Conservation (phyloP, 331 rosid species). For the Prunus yedoensis region DNA sequence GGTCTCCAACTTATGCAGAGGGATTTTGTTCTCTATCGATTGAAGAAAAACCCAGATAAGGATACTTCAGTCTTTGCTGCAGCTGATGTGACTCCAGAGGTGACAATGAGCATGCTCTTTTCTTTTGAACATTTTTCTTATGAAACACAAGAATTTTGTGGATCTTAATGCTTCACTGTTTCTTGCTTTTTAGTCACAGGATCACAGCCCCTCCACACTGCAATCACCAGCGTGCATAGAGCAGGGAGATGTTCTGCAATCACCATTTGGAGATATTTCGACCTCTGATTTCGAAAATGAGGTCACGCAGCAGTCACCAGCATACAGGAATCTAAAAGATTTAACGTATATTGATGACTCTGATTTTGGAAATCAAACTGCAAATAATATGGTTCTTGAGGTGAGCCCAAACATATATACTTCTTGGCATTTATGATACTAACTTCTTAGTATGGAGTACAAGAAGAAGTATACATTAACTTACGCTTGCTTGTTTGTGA, state of each 20-base stretch:
- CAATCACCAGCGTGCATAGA: not conserved
- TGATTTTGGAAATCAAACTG: not conserved
- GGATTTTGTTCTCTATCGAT: constrained; percentile 14
- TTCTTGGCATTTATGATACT: not conserved
- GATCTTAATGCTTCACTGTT: not conserved
- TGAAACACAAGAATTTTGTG: not conserved
- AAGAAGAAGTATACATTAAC: not conserved
- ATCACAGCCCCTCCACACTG: not conserved
- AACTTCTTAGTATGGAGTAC: not conserved
- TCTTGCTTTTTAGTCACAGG: not conserved
- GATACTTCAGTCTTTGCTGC: not conserved
- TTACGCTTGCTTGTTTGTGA: not conserved
- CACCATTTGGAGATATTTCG: not conserved
- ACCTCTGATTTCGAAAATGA: not conserved
- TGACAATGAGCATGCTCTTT: not conserved
- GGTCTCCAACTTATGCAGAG: constrained; percentile 7
- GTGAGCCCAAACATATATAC: not conserved
- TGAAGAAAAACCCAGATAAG: constrained; percentile 5
- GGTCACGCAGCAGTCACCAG: not conserved
- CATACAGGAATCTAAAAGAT: not conserved
- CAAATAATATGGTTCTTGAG: not conserved
- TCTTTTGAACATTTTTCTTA: not conserved
- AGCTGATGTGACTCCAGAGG: constrained; percentile 12
- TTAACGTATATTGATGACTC: not conserved
- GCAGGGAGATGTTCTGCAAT: constrained; percentile 23